Evolutionary conservation across 1,284 basidiomycete genomes (phyloP), one percentile per base, ranked within the genome.

Genomic region (Cerioporus squamosus): DNA sequence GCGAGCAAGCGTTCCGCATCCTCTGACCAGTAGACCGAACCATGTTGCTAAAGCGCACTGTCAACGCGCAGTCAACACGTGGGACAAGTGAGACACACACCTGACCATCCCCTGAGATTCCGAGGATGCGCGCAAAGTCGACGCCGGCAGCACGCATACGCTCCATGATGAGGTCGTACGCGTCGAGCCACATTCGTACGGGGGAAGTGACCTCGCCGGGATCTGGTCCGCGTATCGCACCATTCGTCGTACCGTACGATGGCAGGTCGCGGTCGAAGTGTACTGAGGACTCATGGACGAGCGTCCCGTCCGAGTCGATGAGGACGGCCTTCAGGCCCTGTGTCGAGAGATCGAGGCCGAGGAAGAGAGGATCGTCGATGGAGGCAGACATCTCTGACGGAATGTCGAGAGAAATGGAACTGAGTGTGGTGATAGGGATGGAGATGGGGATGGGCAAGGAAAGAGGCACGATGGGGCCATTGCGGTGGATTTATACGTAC

Each of bases 321-420:
- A 95, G 71, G 44, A 90, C 79, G 7, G 85, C 88, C 73, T 95
- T 96, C 66, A 95, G 82, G 53, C 92, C 90, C 71, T 97, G 94
- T 0, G 93, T 96, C 7, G 91, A 94, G 46, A 94, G 82, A 74
- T 97, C 94, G 56, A 96, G 81, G 14, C 94, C 94, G 24, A 96
- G 87, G 72, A 94, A 95, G 55, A 90, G 83, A 8, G 79, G 79
- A 20, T 59, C 57, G 45, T 59, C 57, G 12, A 59, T 33, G 51
- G 14, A 36, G 9, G 38, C 5, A n/a, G 29, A 43, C 29, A 24
- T 45, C 22, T 43, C 18, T 5, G 9, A 20, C 18, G 17, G 9
- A 43, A 10, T 10, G 40, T 43, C 43, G 17, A 31, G 52, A n/a
- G 23, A 47, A 44, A 51, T 51, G 42, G 39, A 26, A 22, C 22